Base-by-base conservation (phyloP, 2,329 filamentous ascomycete species). In the Botryotinia globosa region DNA sequence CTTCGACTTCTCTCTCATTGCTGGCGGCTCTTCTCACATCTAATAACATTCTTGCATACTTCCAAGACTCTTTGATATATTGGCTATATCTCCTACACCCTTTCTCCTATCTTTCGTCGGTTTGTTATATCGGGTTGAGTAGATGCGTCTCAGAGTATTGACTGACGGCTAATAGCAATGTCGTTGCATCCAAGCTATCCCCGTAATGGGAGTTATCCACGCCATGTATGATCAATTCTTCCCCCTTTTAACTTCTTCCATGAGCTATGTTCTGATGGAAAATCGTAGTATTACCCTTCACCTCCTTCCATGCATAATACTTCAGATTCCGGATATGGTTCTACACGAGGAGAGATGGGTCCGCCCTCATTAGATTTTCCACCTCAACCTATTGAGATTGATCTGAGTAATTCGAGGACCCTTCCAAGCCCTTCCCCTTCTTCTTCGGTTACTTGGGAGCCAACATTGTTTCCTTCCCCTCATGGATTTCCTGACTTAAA, bases 301-400 rank as follows among this genome's bases (percentile, higher is more conserved):
- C 72, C 74, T 73, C 68, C 75, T 74, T 74, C 77, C 39, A 75
- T 75, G 61, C 76, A 65, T 54, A 42, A 42, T 42, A 72, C 74
- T 42, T 64, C 74, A 69, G 76, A 78, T 39, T 73, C 75, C 44
- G 75, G 74, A 62, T 78, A 76, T 76, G 73, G 66, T 72, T 66
- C 75, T 48, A 51, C 76, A 34, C 65, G 65, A 56, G 77, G 76
- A 66, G 78, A 76, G 12, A 80, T 79, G 79, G 77, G 69, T 16
- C 75, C 75, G 59, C 78, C 76, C 65, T 72, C 73, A n/a, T 72
- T 76, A 70, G 76, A 79, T 66, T 78, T 73, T 45, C 76, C 76
- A 62, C 78, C 77, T 64, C 78, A 76, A 22, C 77, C 77, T 32
- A 73, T 78, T 73, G 77, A 80, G 69, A 78, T 80, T 76, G 77